Evolutionary conservation across 805 yeast species (phyloP), one percentile per base, ranked within the genome.

Genomic region (Yarrowia sp.): DNA sequence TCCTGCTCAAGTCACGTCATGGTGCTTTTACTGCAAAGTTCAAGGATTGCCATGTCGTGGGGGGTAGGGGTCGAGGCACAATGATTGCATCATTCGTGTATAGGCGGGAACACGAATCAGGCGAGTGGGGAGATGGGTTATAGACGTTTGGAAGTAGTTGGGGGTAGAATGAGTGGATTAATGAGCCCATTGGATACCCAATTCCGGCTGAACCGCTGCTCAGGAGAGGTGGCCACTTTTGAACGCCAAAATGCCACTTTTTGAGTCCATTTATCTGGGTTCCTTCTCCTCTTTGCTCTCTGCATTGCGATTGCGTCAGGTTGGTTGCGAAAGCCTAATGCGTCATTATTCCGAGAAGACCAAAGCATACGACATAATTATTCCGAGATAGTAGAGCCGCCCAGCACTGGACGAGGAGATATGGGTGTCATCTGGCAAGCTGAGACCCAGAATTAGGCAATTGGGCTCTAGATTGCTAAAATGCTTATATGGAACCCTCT

Each of bases 241-340:
- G 28, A 3, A 5, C 28, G 28, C 28, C 4, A 22, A 22, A 22
- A 22, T 22, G 28, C 28, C 28, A 22, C 28, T 22, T 22, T 22
- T 22, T 3, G 8, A 8, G 38, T 35, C n/a, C 47, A 9, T 32
- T 22, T 32, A 4, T 9, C n/a, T 13, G 15, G 28, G 28, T 22
- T 6, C n/a, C n/a, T 35, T 31, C 55, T 14, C 15, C 31, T 1
- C 14, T 3, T 13, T 18, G 55, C 55, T 47, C 8, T 15, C 53
- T 47, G 31, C 39, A 48, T 33, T 32, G 39, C 53, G 53, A 48
- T 48, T 32, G 53, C 53, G 53, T 48, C 53, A 48, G 55, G 32
- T 11, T 35, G 55, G 28, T 48, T 35, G 55, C 53, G 53, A 33
- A 48, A 48, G 32, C 38, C 55, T 48, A 48, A 48, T 48, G 55